Evolutionary conservation across 208 protist genomes (phyloP).

Genomic region (Leishmania martiniquensis): DNA sequence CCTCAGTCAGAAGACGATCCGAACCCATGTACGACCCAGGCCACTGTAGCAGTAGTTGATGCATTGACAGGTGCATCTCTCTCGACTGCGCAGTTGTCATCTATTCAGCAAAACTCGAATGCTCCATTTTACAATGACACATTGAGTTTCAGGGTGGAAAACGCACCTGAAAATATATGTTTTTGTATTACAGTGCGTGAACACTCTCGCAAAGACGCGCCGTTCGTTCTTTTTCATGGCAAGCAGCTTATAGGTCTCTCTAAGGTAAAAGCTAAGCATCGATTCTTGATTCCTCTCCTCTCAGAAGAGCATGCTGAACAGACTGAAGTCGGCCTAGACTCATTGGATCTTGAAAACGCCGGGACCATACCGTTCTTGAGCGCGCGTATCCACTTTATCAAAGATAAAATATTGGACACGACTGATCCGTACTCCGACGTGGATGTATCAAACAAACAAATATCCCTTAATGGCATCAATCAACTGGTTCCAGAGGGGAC

Average conservation of each 20-base stretch:
- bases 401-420: constrained; percentile 12
- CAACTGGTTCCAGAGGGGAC: constrained; percentile 47
- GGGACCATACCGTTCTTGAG: constrained; percentile 4
- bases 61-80: constrained; percentile 17
- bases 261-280: constrained; percentile 28
- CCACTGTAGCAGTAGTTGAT: constrained; percentile 27
- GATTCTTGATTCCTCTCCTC: constrained; percentile 42
- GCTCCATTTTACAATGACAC: constrained; percentile 64
- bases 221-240: constrained; percentile 44
- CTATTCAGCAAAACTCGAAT: constrained; percentile 56
- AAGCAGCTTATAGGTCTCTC: constrained; percentile 19
- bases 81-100: constrained; percentile 28
- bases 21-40: constrained; percentile 53
- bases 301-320: constrained; percentile 10
- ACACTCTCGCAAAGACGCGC: constrained; percentile 26
- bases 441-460: constrained; percentile 4
- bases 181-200: constrained; percentile 50
- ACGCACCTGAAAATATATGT: constrained; percentile 14
- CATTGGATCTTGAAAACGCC: constrained; percentile 1
- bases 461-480: constrained; percentile 27
- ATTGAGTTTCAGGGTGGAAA: constrained; percentile 36
- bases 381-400: constrained; percentile 8
- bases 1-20: constrained; percentile 70
- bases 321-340: constrained; percentile 6
- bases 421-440: constrained; percentile 14